Base-by-base conservation (phyloP, 257 asterid species). In the Voacanga thouarsii region DNA sequence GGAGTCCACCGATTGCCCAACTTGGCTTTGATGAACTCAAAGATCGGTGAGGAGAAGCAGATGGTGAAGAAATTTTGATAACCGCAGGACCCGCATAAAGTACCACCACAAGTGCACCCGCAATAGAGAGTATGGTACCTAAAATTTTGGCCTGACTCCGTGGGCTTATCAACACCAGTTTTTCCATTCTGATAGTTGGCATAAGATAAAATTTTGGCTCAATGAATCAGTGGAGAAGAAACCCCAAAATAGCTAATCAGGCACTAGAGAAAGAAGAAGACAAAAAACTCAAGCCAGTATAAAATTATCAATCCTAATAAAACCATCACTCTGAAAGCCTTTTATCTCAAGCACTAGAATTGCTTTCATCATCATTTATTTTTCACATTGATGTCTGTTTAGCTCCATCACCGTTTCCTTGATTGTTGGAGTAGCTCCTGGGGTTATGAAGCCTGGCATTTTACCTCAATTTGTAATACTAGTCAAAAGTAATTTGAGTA, bases 81-180 rank as follows among this genome's bases (percentile, higher is more conserved):
- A 89, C 72, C 6, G 77, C 39, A 0, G 88, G 88, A 30, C 93
- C 93, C 18, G 72, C 51, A 71, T 85, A 89, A 21, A 89, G 86
- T 43, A 87, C 88, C 72, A 87, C 88, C 10, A 87, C 82, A 0
- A 89, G 73, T 30, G 93, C 93, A 23, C 93, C 91, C 3, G 77
- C 24, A 60, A 89, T 83, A 2, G 91, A 80, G 26, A 85, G 71
- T 28, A 84, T 2, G 0, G 89, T 83, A 18, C 93, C 93, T 0
- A 83, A 14, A 23, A 87, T 39, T 74, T 87, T 87, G 64, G 88
- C 87, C 77, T 72, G 86, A 47, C 83, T 85, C 43, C 78, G 76
- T 45, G 53, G 12, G 50, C 86, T 87, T 49, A 59, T 77, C 47
- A 89, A 3, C 2, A 50, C 79, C 33, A 89, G 57, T 74, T 82